phyloP scores from a whole-genome alignment of 495 filamentous ascomycete genomes.

The Talaromyces thailandensis region DNA sequence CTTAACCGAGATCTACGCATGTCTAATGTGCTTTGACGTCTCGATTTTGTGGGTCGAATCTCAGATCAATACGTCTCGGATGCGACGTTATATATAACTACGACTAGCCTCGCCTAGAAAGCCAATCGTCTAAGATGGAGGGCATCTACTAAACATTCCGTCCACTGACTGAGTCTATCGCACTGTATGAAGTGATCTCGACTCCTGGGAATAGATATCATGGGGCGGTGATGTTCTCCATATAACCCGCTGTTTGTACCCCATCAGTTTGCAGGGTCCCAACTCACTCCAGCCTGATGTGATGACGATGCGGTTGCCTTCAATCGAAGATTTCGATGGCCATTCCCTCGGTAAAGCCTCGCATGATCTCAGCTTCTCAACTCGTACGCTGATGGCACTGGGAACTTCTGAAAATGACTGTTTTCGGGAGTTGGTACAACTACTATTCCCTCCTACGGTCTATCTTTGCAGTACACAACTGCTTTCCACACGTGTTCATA shows the following conservation, averaged over 20 bases:
- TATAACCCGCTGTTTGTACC: background rate
- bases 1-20: background rate
- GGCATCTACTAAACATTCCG: background rate
- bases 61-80: background rate
- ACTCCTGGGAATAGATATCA: background rate
- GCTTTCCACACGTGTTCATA: conserved; percentile 41
- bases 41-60: background rate
- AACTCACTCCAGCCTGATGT: background rate
- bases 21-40: background rate
- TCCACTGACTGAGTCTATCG: background rate
- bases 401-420: background rate
- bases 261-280: background rate
- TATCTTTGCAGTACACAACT: conserved; percentile 33
- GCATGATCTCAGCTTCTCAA: conserved; percentile 1
- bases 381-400: background rate
- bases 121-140: background rate
- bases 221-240: background rate
- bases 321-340: conserved; percentile 1
- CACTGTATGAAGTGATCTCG: background rate
- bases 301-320: conserved; percentile 6
- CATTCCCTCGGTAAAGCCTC: conserved; percentile 2
- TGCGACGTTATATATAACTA: background rate
- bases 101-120: background rate
- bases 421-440: conserved; percentile 35
- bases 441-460: conserved; percentile 29